Base-by-base conservation (phyloP, 352 stramenopile genomes). In the Phytophthora crassamura region DNA sequence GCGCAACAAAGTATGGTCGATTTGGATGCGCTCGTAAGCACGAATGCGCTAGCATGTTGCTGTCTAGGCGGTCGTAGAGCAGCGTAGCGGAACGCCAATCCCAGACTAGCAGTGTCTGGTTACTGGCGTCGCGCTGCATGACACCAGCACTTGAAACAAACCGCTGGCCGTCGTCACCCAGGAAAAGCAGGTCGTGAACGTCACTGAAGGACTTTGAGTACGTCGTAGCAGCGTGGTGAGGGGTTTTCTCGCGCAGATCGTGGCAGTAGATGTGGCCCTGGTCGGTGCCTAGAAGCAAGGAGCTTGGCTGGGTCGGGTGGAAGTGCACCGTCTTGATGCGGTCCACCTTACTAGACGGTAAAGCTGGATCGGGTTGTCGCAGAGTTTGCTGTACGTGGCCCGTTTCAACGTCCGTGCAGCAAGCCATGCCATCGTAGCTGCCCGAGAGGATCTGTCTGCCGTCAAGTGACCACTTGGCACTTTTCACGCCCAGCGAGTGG, bases 101-200 rank as follows among this genome's bases (percentile, higher is more conserved):
- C 82, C 82, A 91, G 39, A 91, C 80, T 15, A 88, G 51, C 46
- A 91, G 69, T 34, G 82, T 89, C 56, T 86, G 78, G 55, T 89
- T 79, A 60, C 80, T 87, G 28, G 75, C 73, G 53, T 84, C 72
- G 33, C 74, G 69, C 8, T 72, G 61, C 16, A 59, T 61, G 10
- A 88, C 34, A 0, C 62, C 60, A 20, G 74, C 72, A 58, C 78
- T 89, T 12, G 82, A 88, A n/a, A 88, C 71, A 33, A 91, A 86
- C 0, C 36, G 54, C 32, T 73, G 32, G 6, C 59, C 68, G 7
- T 61, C 28, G 10, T 54, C 45, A 25, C 66, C 63, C 0, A 91
- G 50, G 32, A 87, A 88, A 25, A 88, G 70, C 49, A 91, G 56
- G 38, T 91, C 82, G 47, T 83, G 74, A 9, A 89, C 72, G 25